These are phyloP conservation scores for Aspergillus sp. DNA, from an alignment of 2,329 filamentous ascomycete species.

Conservation along the genomic window DNA sequence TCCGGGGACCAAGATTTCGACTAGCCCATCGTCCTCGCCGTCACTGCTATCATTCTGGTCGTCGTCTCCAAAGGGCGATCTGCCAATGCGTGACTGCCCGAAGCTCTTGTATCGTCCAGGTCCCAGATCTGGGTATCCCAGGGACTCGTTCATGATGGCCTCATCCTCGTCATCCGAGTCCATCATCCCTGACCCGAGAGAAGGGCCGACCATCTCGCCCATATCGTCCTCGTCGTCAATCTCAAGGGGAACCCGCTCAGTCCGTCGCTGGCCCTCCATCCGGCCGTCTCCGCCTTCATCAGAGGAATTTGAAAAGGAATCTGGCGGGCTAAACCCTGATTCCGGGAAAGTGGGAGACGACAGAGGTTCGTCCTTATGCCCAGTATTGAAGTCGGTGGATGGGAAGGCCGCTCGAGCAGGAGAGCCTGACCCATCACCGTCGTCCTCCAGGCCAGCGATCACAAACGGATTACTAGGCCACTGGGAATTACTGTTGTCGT, in stretches of 20 bases:
- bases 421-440: constrained; percentile 22
- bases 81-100: constrained; percentile 29
- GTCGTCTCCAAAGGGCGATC: constrained; percentile 34
- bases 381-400: constrained; percentile 28
- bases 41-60: constrained; percentile 46
- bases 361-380: constrained; percentile 24
- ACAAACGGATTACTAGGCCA: constrained; percentile 39
- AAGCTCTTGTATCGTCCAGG: constrained; percentile 41
- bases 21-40: constrained; percentile 42
- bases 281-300: constrained; percentile 40
- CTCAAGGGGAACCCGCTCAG: constrained; percentile 54
- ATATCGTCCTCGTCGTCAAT: constrained; percentile 54
- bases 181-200: constrained; percentile 43
- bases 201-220: constrained; percentile 48
- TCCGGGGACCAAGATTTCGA: constrained; percentile 45
- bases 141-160: constrained; percentile 58
- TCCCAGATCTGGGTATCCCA: constrained; percentile 66
- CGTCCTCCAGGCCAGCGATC: constrained; percentile 36
- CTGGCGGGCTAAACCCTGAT: constrained; percentile 37
- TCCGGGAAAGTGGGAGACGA: constrained; percentile 37
- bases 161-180: constrained; percentile 55
- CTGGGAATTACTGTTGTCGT: constrained; percentile 22
- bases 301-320: constrained; percentile 42
- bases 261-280: constrained; percentile 36
- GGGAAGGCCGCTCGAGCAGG: constrained; percentile 26